Evolutionary conservation across 139 green algal species (phyloP), one percentile per base, ranked within the genome.

Genomic region (Gonium pectorale): DNA sequence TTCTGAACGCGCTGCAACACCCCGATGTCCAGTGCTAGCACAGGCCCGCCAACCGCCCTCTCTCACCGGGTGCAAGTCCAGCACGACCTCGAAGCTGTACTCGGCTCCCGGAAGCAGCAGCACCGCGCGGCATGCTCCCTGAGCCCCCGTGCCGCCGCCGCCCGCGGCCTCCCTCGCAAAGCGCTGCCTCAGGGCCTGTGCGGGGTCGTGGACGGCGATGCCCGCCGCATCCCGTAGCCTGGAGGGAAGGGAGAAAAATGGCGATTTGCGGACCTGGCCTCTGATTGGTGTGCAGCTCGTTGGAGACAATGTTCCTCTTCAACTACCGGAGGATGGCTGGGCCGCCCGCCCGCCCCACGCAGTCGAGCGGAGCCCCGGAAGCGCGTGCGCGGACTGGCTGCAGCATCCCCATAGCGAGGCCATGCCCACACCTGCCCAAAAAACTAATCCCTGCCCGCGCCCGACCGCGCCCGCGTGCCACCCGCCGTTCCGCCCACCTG

Each of bases 151-250:
- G 7, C 8, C 62, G 31, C 19, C 8, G 31, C 33, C 33, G 33
- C 62, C 62, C 5, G 62, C 62, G 7, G 6, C 2, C 5, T 9
- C 8, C 62, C 6, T 7, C 31, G 11, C 33, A 13, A 3, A 3
- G 31, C 62, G 9, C 29, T 38, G 68, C 26, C 44, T 3, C 3
- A 68, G 37, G 9, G 7, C 54, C 7, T 29, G 26, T 6, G 54
- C 72, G 13, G 72, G 72, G 11, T 69, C 54, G 5, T 63, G 54
- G 21, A 54, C 54, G 5, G 72, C 72, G 19, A 81, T 29, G 8
- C 72, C 72, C 19, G 27, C 72, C 2, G 46, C 38, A 54, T 81
- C 72, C 7, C 29, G 26, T 26, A 81, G 56, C 72, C 54, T 81
- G 68, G 43, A 29, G 24, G 17, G 19, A n/a, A n/a, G 46, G 46